Evolutionary conservation across 2,329 filamentous ascomycete genomes (phyloP), one percentile per base, ranked within the genome.

Genomic region (Harringtonia lauricola): DNA sequence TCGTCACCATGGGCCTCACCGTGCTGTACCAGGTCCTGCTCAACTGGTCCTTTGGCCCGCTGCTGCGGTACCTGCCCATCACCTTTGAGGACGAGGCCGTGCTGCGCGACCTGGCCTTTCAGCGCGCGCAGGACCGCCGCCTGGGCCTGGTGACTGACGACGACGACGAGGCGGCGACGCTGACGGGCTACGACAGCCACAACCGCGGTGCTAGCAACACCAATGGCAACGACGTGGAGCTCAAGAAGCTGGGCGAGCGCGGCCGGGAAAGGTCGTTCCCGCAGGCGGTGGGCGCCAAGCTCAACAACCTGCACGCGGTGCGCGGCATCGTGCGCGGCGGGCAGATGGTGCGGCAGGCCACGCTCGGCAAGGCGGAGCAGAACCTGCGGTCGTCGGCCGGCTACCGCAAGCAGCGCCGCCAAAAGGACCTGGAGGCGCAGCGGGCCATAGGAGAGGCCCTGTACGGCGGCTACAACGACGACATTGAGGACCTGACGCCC

Each of bases 61-160:
- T 98, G 10, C 81, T 94, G 58, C 78, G 83, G 33, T 95, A 95
- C 55, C 68, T 98, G 4, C 92, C 92, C 0, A 94, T 96, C 50
- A 96, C 90, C 0, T 79, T 96, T 44, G 92, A 98, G 59, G 92
- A 96, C 50, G 90, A 95, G 57, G 92, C 92, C 3, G 86, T 92
- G 1, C 67, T 86, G n/a, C 81, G 90, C 8, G 92, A 98, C 52
- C 79, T 90, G 55, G 86, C 84, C 33, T 98, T 96, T 57, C 82
- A 87, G 53, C 72, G 83, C 38, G 82, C 81, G 4, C 87, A 94
- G 58, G 79, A 81, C 45, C 70, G 70, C 19, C 80, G 83, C 9
- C 74, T 89, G 45, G 80, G 81, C 0, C 60, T 85, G 8, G 49
- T 68, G 0, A 71, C 74, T 13, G 36, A 5, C 6, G 30, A 13